These are phyloP conservation scores for Globisporangium perplexum DNA, from an alignment of 352 stramenopile species.

Conservation along the genomic window DNA sequence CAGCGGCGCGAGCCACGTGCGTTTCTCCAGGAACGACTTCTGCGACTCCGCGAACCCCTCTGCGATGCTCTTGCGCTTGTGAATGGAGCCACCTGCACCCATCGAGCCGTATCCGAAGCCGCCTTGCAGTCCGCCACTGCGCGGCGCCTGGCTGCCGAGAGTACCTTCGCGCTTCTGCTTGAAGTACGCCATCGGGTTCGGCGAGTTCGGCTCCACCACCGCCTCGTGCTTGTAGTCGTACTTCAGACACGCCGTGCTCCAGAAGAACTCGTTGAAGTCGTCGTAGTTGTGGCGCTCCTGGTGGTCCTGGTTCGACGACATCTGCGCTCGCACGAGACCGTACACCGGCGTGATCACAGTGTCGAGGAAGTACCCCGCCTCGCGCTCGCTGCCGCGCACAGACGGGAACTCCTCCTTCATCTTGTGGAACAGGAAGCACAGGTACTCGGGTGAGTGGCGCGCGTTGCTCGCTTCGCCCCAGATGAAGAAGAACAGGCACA, in stretches of 20 bases:
- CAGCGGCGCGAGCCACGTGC: constrained; percentile 94
- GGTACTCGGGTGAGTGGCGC: constrained; percentile 96
- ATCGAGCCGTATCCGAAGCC: constrained; percentile 13
- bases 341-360: constrained; percentile 97
- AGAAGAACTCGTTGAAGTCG: constrained; percentile 99
- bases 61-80: constrained; percentile 80
- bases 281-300: constrained; percentile 97
- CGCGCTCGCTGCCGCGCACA: constrained; percentile 58
- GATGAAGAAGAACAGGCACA: constrained; percentile 97
- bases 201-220: constrained; percentile 64
- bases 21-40: constrained; percentile 98
- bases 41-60: constrained; percentile 86
- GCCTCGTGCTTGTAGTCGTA: constrained; percentile 92
- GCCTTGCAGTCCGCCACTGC: constrained; percentile 12
- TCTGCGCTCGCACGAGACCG: constrained; percentile 70
- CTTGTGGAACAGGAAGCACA: constrained; percentile 98
- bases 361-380: constrained; percentile 97
- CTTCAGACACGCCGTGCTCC: constrained; percentile 93
- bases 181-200: constrained; percentile 53
- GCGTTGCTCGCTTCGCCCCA: constrained; percentile 98
- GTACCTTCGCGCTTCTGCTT: constrained; percentile 34
- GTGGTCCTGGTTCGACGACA: constrained; percentile 91
- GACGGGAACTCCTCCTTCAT: constrained; percentile 84
- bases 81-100: constrained; percentile 15
- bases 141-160: not conserved